Percentiles rank a stretch among this genome's conserved stretches.
Conservation (phyloP, 352 stramenopile genomes). For the Phytophthora cactorum region DNA sequence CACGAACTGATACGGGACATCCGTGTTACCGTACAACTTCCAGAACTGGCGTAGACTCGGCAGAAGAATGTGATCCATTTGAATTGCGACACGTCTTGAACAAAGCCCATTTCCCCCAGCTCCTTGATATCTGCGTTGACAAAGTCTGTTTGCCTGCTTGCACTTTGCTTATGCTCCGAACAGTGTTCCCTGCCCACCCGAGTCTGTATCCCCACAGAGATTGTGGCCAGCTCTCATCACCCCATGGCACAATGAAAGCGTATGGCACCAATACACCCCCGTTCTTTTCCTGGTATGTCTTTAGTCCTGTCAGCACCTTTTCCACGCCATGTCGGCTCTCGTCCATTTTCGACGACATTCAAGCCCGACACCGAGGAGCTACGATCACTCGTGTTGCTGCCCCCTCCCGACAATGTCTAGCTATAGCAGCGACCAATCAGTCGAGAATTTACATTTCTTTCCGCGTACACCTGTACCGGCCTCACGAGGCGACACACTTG, state of each 20-base stretch:
- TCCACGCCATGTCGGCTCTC: neutral
- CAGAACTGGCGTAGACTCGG: too few species aligned
- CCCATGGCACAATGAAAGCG: neutral
- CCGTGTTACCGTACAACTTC: too few species aligned
- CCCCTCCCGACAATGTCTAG: neutral
- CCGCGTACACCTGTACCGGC: too few species aligned
- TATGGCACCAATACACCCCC: neutral
- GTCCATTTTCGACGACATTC: neutral
- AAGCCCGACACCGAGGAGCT: neutral
- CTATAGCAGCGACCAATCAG: neutral
- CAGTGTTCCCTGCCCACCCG: too few species aligned
- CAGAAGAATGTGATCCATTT: too few species aligned
- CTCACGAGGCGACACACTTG: too few species aligned
- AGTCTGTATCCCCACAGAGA: neutral
- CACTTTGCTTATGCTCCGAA: too few species aligned
- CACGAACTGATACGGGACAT: too few species aligned
- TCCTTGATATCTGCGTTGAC: too few species aligned
- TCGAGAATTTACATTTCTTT: neutral
- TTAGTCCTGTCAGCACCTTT: neutral
- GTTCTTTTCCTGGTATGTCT: neutral
- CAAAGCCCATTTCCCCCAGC: too few species aligned
- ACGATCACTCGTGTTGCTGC: neutral
- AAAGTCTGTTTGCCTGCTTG: too few species aligned
- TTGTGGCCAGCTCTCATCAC: neutral
- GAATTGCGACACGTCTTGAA: too few species aligned